Conservation (phyloP, 768 basidiomycete species). For the Epithele typhae region DNA sequence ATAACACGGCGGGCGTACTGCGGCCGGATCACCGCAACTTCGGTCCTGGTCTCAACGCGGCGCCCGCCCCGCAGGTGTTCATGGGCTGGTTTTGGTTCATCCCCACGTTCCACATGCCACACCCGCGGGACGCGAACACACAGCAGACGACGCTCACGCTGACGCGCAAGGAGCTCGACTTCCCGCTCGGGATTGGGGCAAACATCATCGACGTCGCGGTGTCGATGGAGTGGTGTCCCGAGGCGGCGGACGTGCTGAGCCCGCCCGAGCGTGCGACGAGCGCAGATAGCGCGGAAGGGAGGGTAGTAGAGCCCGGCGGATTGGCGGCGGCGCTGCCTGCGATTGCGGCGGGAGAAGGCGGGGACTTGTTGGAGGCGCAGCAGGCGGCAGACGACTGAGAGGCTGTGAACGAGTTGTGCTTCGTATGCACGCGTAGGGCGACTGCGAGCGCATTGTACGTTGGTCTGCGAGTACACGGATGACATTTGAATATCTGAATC, state of each 20-base stretch:
- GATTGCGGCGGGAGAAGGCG: conserved; percentile 20
- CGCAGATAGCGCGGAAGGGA: conserved; percentile 21
- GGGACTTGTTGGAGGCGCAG: conserved; percentile 27
- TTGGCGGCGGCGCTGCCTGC: conserved; percentile 31
- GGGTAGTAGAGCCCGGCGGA: conserved; percentile 26
- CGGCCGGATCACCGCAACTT: neutral
- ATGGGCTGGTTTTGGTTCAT: conserved; percentile 89
- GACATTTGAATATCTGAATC: too few relatives aligned
- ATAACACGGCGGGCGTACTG: too few relatives aligned
- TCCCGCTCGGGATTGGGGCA: conserved; percentile 69
- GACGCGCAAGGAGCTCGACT: conserved; percentile 66
- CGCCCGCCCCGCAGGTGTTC: conserved; percentile 50
- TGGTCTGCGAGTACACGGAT: too few relatives aligned
- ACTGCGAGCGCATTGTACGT: too few relatives aligned
- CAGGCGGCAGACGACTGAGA: conserved; percentile 30
- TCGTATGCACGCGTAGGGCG: too few relatives aligned
- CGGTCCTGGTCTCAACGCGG: neutral
- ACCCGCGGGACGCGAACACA: conserved; percentile 29
- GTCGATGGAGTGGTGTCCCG: conserved; percentile 39
- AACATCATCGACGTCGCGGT: conserved; percentile 63
- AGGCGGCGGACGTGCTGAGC: conserved; percentile 13
- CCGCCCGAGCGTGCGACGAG: conserved; percentile 27
- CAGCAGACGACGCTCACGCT: conserved; percentile 39
- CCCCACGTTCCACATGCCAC: conserved; percentile 75
- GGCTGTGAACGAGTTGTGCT: too few relatives aligned